A percentile compares a stretch with the other conserved stretches of the same genome.
phyloP scores from a whole-genome alignment of 2,329 filamentous ascomycete species.

The Neoascochyta sp. region DNA sequence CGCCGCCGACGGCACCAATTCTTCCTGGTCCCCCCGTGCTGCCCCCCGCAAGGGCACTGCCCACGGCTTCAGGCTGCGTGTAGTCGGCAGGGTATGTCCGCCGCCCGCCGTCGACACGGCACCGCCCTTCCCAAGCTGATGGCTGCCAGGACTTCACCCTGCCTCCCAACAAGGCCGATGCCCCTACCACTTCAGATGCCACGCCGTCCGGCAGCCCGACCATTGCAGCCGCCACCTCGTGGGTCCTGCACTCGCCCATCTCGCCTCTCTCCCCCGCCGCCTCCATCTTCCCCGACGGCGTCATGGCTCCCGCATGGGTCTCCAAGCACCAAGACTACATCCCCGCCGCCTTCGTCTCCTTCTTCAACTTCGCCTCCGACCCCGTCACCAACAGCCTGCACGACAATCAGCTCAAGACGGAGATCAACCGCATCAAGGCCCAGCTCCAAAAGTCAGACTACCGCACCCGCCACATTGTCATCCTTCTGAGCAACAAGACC shows the following conservation, averaged over 20 bases:
- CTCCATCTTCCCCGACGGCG: constrained; percentile 80
- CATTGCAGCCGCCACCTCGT: constrained; percentile 43
- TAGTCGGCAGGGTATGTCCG: constrained; percentile 74
- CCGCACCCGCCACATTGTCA: constrained; percentile 72
- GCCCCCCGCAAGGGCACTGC: constrained; percentile 44
- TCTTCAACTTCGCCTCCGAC: constrained; percentile 73
- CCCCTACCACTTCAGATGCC: constrained; percentile 51
- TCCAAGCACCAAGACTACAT: constrained; percentile 83
- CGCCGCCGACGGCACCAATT: constrained; percentile 59
- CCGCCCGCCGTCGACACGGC: constrained; percentile 16
- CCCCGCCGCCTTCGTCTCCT: constrained; percentile 74
- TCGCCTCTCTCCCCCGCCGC: constrained; percentile 85
- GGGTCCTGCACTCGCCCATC: constrained; percentile 79
- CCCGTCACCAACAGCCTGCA: constrained; percentile 69
- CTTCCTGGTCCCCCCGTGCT: constrained; percentile 64
- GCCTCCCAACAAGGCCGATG: constrained; percentile 60
- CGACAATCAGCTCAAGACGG: constrained; percentile 82
- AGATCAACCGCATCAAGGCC: constrained; percentile 74
- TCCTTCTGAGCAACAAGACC: constrained; percentile 70
- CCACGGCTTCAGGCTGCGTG: constrained; percentile 64
- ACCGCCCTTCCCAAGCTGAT: too few species aligned
- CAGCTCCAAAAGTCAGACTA: constrained; percentile 68
- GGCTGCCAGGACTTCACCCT: constrained; percentile 51
- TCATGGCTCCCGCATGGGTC: constrained; percentile 78
- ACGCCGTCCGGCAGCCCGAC: constrained; percentile 53